Conservation (phyloP, 2,329 filamentous ascomycete genomes). For the Sporothrix inflata region DNA sequence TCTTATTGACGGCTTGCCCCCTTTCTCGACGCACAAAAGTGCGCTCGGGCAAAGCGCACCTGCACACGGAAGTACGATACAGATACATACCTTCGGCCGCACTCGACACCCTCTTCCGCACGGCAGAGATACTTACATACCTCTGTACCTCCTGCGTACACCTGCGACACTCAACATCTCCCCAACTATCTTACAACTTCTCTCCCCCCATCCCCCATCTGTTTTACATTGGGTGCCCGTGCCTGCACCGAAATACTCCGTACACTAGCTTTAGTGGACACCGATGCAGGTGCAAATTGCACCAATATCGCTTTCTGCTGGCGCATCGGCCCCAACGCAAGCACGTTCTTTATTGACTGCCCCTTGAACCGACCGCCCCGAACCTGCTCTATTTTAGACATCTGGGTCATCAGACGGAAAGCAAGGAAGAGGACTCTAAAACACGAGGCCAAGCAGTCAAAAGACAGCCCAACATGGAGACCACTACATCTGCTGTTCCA, state of each 20-base stretch:
- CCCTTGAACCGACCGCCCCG: conserved; percentile 16
- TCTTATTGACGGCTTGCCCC: background rate
- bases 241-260: background rate
- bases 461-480: conserved; percentile 32
- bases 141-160: background rate
- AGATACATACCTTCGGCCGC: background rate
- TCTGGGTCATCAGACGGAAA: conserved; percentile 14
- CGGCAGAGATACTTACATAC: background rate
- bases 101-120: background rate
- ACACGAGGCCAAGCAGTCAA: conserved; percentile 18
- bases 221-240: conserved; percentile 10
- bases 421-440: conserved; percentile 9
- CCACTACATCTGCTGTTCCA: conserved; percentile 17
- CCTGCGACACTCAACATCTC: background rate
- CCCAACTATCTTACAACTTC: background rate
- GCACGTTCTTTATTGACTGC: conserved; percentile 9
- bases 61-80: background rate
- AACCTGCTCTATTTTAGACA: conserved; percentile 22
- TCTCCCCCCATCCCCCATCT: background rate
- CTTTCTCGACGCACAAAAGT: conserved; percentile 5
- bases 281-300: conserved; percentile 30
- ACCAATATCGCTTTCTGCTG: conserved; percentile 24
- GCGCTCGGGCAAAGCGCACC: background rate
- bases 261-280: conserved; percentile 21
- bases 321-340: conserved; percentile 15